These are phyloP conservation scores for Triticum dicoccoides DNA, from an alignment of 176 grass and related monocot genomes.

Conservation along the genomic window DNA sequence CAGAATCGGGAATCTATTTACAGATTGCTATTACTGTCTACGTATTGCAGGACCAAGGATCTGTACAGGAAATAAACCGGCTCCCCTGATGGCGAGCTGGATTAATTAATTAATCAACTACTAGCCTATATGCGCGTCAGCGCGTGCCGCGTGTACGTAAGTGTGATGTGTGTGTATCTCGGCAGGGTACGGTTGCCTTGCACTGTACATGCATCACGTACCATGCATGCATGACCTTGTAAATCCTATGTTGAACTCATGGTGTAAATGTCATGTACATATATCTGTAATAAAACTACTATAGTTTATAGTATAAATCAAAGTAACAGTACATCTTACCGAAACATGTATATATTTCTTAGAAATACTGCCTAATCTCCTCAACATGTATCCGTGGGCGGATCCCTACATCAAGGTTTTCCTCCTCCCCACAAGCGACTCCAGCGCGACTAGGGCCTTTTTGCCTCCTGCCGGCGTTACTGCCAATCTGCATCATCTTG, in stretches of 20 bases:
- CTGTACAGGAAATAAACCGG: slow-evolving; percentile 23
- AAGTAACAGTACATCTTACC: not conserved
- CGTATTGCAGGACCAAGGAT: slow-evolving; percentile 44
- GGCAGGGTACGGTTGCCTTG: not conserved
- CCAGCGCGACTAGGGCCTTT: too few species aligned
- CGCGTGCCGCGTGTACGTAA: not conserved
- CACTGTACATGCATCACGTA: not conserved
- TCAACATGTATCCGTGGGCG: too few species aligned
- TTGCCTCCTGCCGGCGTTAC: too few species aligned
- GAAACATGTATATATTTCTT: too few species aligned
- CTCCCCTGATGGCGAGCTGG: not conserved
- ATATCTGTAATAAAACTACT: not conserved
- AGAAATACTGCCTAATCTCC: too few species aligned
- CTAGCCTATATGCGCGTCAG: not conserved
- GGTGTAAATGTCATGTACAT: slow-evolving; percentile 16
- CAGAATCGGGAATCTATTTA: slow-evolving; percentile 11
- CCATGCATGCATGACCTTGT: slow-evolving; percentile 13
- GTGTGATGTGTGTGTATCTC: not conserved
- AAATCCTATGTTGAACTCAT: not conserved
- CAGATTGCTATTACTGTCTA: slow-evolving; percentile 32
- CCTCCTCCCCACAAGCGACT: too few species aligned
- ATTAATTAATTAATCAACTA: not conserved
- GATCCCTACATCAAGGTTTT: too few species aligned
- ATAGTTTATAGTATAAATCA: not conserved
- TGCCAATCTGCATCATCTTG: too few species aligned